These are phyloP conservation scores for Wickerhamomyces strasburgensis DNA, from an alignment of 805 yeast genomes.

Conservation along the genomic window DNA sequence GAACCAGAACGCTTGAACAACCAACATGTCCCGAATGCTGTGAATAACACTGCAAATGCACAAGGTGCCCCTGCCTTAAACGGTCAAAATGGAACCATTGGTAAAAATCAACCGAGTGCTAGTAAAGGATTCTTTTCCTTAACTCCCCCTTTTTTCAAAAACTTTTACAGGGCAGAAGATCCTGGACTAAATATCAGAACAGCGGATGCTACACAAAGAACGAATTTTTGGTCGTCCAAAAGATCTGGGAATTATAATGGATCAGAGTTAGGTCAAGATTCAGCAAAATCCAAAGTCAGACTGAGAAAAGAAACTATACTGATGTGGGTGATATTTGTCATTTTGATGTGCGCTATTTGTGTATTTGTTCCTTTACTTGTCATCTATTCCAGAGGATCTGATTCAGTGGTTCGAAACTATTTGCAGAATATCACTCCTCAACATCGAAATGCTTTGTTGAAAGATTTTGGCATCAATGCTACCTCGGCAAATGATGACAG, in stretches of 20 bases:
- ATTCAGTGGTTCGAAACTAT: constrained; percentile 23
- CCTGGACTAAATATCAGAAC: constrained; percentile 7
- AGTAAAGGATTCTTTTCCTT: background rate
- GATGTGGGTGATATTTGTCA: constrained; percentile 19
- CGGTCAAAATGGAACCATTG: background rate
- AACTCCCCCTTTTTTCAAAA: constrained; percentile 6
- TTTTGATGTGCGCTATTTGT: constrained; percentile 15
- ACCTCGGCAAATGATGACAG: background rate
- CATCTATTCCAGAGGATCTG: constrained; percentile 31
- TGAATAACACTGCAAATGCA: background rate
- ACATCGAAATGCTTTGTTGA: constrained; percentile 21
- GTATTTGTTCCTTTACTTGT: constrained; percentile 19
- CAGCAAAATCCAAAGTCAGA: constrained; percentile 2
- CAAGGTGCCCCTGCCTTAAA: background rate
- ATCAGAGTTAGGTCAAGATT: background rate
- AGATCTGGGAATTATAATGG: background rate
- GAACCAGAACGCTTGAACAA: constrained; percentile 1
- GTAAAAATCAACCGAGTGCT: background rate
- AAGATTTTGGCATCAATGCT: constrained; percentile 4
- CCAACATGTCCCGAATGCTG: background rate
- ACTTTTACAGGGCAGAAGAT: constrained; percentile 17
- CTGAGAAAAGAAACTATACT: constrained; percentile 7
- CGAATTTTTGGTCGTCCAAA: constrained; percentile 5
- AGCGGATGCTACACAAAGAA: background rate
- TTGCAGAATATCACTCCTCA: constrained; percentile 25